Percentiles rank a stretch among this genome's conserved stretches.
These are phyloP conservation scores for Cephaloascus fragrans DNA, from an alignment of 805 yeast genomes.

Conservation along the genomic window DNA sequence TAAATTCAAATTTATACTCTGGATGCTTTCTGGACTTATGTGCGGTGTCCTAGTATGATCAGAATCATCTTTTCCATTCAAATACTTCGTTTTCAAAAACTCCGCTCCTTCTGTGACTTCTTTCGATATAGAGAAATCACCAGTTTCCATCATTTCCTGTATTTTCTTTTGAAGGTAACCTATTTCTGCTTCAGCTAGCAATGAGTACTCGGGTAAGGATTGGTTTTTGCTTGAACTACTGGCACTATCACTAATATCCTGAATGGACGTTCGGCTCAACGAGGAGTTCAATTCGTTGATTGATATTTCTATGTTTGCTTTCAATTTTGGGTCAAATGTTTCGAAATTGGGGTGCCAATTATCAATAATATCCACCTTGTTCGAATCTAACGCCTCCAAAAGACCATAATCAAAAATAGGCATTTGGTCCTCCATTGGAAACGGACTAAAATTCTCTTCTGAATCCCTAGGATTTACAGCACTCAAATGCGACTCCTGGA, in stretches of 20 bases:
- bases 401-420: conserved; percentile 18
- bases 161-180: neutral
- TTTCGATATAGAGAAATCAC: conserved; percentile 24
- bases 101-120: conserved; percentile 18
- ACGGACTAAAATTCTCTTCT: conserved; percentile 18
- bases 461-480: neutral
- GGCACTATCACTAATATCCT: neutral
- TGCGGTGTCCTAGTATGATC: conserved; percentile 27
- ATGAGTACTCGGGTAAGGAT: neutral
- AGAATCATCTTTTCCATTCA: conserved; percentile 3
- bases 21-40: conserved; percentile 27
- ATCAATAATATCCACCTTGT: conserved; percentile 10
- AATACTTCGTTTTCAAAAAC: conserved; percentile 16
- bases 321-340: neutral
- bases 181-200: neutral
- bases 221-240: too few relatives aligned
- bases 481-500: neutral
- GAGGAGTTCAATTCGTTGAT: neutral
- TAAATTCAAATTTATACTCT: conserved; percentile 14
- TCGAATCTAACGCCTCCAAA: conserved; percentile 17
- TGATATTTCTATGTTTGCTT: neutral
- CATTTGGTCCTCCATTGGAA: conserved; percentile 13
- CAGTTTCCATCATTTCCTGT: conserved; percentile 4
- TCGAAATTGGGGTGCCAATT: neutral
- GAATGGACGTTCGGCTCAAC: neutral